Base-by-base conservation (phyloP, 371 early-diverging fungal genomes). In the Mucor mucedo region DNA sequence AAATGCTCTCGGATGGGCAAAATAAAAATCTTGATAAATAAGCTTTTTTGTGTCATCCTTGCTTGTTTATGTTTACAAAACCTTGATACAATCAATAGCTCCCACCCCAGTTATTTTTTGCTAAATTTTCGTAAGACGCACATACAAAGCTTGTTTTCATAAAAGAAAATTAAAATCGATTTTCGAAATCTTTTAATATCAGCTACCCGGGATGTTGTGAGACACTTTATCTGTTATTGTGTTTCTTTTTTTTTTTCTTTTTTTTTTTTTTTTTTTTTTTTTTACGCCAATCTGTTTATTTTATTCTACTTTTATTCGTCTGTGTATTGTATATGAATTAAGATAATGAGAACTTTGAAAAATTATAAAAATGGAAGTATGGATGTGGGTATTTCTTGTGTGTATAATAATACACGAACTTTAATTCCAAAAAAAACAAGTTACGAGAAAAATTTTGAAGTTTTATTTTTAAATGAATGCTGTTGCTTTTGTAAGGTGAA, bases 161-260 rank as follows among this genome's bases (percentile, higher is more conserved):
- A 21, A 21, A 21, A 21, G 16, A 44, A 14, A 44, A 44, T n/a
- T 44, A 44, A 44, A 9, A 44, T 44, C n/a, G 44, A 44, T 44
- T 44, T 44, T 44, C 44, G 10, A 44, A 44, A 44, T 44, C 44
- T 44, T 44, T 44, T 44, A 44, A 44, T 44, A 44, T 16, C 14
- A 16, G 16, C 44, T 14, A 14, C 35, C 35, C 21, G 21, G 21
- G 21, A 21, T n/a, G 16, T n/a, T n/a, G 16, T 44, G 44, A 44
- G 44, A 44, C 44, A 44, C 44, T 44, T 44, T 14, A 14, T 44
- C 16, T 44, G 41, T 41, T 41, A n/a, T 44, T 16, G 10, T 44
- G 44, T 44, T 9, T 10, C 2, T n/a, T 44, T 16, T 44, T 44
- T 44, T 44, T 44, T 44, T 10, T 14, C 2, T 44, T 16, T 44